phyloP scores from a whole-genome alignment of 2,329 filamentous ascomycete genomes.

The Fusarium albosuccineum region DNA sequence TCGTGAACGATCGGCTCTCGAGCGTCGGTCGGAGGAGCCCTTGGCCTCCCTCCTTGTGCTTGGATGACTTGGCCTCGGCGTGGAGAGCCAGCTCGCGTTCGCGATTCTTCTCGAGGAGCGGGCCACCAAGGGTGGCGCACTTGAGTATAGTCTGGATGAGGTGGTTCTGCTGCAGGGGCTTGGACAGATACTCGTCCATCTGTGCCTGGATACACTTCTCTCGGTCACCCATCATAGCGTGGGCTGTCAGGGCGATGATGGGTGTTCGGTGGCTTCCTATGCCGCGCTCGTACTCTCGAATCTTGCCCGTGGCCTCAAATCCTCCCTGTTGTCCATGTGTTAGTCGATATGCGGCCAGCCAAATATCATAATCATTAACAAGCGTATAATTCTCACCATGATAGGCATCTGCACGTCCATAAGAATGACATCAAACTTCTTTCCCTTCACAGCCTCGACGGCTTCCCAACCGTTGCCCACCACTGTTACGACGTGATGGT shows the following conservation, averaged over 20 bases:
- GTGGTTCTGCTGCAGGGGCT: conserved; percentile 95
- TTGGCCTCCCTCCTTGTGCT: conserved; percentile 54
- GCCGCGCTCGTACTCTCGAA: conserved; percentile 91
- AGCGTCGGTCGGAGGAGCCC: conserved; percentile 56
- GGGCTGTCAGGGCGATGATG: conserved; percentile 95
- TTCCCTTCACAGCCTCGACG: conserved; percentile 90
- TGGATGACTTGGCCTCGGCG: conserved; percentile 61
- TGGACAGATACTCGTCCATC: conserved; percentile 99
- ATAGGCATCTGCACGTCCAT: conserved; percentile 99
- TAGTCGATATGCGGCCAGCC: conserved; percentile 44
- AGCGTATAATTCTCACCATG: conserved; percentile 74
- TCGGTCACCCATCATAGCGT: conserved; percentile 98
- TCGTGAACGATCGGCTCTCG: conserved; percentile 77
- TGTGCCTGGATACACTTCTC: conserved; percentile 99
- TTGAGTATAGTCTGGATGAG: conserved; percentile 98
- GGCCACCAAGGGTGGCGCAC: conserved; percentile 90
- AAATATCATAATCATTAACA: background rate
- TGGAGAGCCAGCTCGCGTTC: conserved; percentile 70
- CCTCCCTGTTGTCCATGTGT: conserved; percentile 74
- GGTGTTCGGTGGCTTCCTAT: conserved; percentile 86
- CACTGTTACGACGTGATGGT: conserved; percentile 91
- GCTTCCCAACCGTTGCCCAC: conserved; percentile 96
- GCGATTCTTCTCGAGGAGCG: conserved; percentile 81
- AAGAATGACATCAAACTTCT: conserved; percentile 94
- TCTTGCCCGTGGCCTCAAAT: conserved; percentile 97